Conservation (phyloP, 306 rosid species). For the Gynostemma pentaphyllum region DNA sequence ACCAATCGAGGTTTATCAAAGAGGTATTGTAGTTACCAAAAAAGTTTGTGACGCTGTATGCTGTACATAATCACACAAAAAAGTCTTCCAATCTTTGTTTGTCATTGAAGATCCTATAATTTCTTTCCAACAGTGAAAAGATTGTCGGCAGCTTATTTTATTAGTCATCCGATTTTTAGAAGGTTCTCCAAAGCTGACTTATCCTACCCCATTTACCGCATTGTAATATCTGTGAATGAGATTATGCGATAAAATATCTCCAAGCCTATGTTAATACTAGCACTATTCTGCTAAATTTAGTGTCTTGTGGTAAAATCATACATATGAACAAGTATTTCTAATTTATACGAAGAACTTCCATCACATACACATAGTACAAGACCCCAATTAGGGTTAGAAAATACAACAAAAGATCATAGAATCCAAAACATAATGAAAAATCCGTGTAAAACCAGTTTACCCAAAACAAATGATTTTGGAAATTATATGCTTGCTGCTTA, state of each 20-base stretch:
- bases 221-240: background rate
- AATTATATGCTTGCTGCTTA: background rate
- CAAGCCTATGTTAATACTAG: background rate
- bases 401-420: background rate
- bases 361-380: background rate
- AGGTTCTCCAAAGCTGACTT: background rate
- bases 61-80: too few relatives aligned
- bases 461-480: too few relatives aligned
- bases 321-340: too few relatives aligned
- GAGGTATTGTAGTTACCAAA: too few relatives aligned
- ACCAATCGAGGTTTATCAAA: too few relatives aligned
- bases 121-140: too few relatives aligned
- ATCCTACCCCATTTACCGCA: background rate
- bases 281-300: background rate
- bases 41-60: too few relatives aligned
- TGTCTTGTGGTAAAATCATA: background rate
- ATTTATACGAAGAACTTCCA: too few relatives aligned
- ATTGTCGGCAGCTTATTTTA: too few relatives aligned
- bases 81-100: too few relatives aligned
- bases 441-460: background rate
- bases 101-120: too few relatives aligned
- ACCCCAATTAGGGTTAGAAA: background rate
- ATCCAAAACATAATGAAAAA: background rate
- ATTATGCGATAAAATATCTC: background rate
- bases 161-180: background rate